Evolutionary conservation across 192 early-diverging fungal genomes (phyloP), one percentile per base, ranked within the genome.

Genomic region (Coemansia guatemalensis): DNA sequence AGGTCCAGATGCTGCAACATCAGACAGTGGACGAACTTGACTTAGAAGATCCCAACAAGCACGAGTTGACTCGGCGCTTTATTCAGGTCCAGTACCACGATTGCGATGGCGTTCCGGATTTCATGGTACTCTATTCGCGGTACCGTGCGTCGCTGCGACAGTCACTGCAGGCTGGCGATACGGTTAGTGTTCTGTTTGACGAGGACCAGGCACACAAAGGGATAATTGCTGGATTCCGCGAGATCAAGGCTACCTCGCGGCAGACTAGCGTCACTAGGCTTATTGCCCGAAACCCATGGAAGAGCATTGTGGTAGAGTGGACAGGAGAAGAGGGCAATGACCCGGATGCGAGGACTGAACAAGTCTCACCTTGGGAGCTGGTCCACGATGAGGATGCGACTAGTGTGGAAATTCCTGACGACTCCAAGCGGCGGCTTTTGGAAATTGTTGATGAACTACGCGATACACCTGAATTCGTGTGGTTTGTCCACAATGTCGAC

Each of bases 21-120:
- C 76, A 72, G 23, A 80, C 83, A 20, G 64, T 85, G 21, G 78
- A 83, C 5, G 81, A 82, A 9, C 68, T 82, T 22, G 64, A 85
- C 1, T 52, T 67, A 22, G 77, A 84, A 48, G 68, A 65, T 3
- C 60, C 65, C n/a, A 48, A 41, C 17, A 64, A 71, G 66, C 62
- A 53, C 9, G 60, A 56, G 20, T 53, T 75, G 14, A 73, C 75
- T 0, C 61, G 62, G 9, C 63, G 60, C 4, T 74, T 56, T 6
- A 65, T 83, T 6, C 75, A 75, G 18, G 75, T 92, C 39, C 87
- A 92, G 57, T 92, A 86, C 67, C 86, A 85, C 58, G 90, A 92
- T 60, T 85, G 85, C 44, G 88, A 87, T 8, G 86, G 84, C 30
- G 76, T 81, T 17, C 88, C 88, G 0, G 90, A 92, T 53, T 92